Conservation (phyloP, 495 filamentous ascomycete genomes). For the Xylaria venustula region DNA sequence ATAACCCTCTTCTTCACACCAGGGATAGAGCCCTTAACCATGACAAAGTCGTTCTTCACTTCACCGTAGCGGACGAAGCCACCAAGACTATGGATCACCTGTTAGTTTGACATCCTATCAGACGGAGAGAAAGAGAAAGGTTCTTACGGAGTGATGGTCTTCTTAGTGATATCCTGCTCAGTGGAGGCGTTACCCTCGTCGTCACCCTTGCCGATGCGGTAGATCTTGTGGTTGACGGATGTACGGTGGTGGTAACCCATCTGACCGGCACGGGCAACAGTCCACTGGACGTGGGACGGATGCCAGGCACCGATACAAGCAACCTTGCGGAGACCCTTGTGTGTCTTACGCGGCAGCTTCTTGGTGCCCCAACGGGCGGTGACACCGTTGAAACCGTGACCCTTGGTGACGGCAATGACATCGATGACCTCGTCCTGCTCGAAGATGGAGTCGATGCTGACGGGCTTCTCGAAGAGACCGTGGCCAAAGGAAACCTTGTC, state of each 20-base stretch:
- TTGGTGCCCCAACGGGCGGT: conserved; percentile 99
- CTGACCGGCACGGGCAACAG: conserved; percentile 99
- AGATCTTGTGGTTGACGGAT: conserved; percentile 99
- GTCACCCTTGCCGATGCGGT: conserved; percentile 90
- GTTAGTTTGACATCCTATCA: conserved; percentile 18
- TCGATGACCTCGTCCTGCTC: conserved; percentile 99
- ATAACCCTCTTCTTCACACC: conserved; percentile 99
- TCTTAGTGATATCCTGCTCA: conserved; percentile 96
- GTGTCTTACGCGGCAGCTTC: conserved; percentile 99
- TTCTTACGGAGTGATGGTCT: conserved; percentile 98
- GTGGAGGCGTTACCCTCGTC: conserved; percentile 90
- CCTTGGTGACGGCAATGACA: conserved; percentile 99
- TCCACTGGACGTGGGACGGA: conserved; percentile 99
- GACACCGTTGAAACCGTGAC: conserved; percentile 97
- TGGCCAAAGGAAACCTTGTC: conserved; percentile 96
- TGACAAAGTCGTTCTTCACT: conserved; percentile 98
- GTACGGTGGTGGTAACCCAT: conserved; percentile 99
- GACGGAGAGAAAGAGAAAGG: not conserved
- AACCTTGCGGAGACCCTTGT: conserved; percentile 99
- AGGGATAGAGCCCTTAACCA: conserved; percentile 95
- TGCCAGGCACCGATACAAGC: conserved; percentile 99
- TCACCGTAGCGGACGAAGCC: conserved; percentile 99
- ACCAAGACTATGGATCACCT: conserved; percentile 68
- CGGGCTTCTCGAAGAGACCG: conserved; percentile 97
- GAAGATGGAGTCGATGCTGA: conserved; percentile 90